A percentile compares a stretch with the other conserved stretches of the same genome.
Conservation (phyloP, 2,329 filamentous ascomycete genomes). For the Fonsecaea multimorphosa region DNA sequence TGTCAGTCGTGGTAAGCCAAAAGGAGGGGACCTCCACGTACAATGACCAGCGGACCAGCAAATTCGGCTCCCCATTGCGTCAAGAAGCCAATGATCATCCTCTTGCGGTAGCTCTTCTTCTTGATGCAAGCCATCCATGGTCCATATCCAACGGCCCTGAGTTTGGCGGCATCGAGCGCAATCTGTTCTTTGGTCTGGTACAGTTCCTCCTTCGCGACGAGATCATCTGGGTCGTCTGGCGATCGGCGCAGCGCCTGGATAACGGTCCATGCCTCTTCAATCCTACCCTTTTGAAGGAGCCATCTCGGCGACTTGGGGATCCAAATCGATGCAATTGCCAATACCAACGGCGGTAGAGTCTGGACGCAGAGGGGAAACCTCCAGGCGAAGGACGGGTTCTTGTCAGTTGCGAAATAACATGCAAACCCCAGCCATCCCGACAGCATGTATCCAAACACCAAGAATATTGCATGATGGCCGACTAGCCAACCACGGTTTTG, state of each 20-base stretch:
- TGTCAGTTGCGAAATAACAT: constrained; percentile 33
- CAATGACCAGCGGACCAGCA: constrained; percentile 59
- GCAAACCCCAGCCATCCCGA: constrained; percentile 35
- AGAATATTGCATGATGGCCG: constrained; percentile 36
- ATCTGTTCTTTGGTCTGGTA: constrained; percentile 43
- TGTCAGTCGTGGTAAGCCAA: neutral
- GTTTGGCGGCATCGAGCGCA: constrained; percentile 40
- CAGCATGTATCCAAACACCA: constrained; percentile 37
- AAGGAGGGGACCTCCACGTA: constrained; percentile 42
- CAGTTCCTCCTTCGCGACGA: constrained; percentile 49
- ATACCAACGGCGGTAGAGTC: constrained; percentile 29
- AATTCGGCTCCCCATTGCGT: constrained; percentile 62
- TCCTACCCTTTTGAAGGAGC: constrained; percentile 45
- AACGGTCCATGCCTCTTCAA: constrained; percentile 34
- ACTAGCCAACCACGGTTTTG: constrained; percentile 35
- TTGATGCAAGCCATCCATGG: constrained; percentile 55
- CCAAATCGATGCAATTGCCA: constrained; percentile 28
- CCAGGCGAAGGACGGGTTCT: constrained; percentile 38
- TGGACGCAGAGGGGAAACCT: constrained; percentile 34
- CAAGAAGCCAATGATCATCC: constrained; percentile 60
- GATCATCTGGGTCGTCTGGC: constrained; percentile 48
- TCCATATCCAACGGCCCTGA: constrained; percentile 48
- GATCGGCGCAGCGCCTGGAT: constrained; percentile 53
- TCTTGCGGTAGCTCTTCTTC: constrained; percentile 57
- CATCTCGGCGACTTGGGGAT: constrained; percentile 35